phyloP scores from a whole-genome alignment of 768 basidiomycete species.

The Kwoniella mangroviensis region DNA sequence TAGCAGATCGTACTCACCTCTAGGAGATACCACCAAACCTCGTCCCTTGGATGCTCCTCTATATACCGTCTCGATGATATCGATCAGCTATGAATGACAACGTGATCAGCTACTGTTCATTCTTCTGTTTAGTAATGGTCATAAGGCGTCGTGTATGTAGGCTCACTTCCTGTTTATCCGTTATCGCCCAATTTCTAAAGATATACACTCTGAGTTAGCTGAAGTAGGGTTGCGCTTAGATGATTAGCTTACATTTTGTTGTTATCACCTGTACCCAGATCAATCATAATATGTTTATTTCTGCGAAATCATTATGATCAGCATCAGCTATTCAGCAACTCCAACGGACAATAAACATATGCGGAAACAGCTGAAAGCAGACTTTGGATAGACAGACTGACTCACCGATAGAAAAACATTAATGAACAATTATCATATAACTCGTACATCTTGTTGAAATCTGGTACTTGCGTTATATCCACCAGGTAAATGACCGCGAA shows the following conservation, averaged over 20 bases:
- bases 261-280: conserved; percentile 97
- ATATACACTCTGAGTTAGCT: conserved; percentile 7
- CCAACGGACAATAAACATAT: too few relatives aligned
- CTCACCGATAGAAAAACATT: conserved; percentile 97
- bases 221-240: too few relatives aligned
- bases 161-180: conserved; percentile 93
- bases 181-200: conserved; percentile 96
- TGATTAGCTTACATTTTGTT: conserved; percentile 99
- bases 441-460: conserved; percentile 99
- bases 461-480: conserved; percentile 95
- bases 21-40: conserved; percentile 95
- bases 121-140: too few relatives aligned
- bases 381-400: not conserved
- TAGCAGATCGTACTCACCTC: conserved; percentile 65
- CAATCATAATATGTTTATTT: conserved; percentile 99
- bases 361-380: conserved; percentile 8
- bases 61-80: conserved; percentile 97
- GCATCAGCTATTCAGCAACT: too few relatives aligned
- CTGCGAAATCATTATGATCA: conserved; percentile 59
- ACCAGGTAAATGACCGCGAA: conserved; percentile 95
- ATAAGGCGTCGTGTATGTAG: not conserved
- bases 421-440: conserved; percentile 93
- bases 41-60: conserved; percentile 96
- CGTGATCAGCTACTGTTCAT: not conserved
- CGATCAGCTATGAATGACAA: conserved; percentile 71